A percentile compares a stretch with the other conserved stretches of the same genome.
phyloP scores from a whole-genome alignment of 2,329 filamentous ascomycete species.

The Epichloe amarillans region DNA sequence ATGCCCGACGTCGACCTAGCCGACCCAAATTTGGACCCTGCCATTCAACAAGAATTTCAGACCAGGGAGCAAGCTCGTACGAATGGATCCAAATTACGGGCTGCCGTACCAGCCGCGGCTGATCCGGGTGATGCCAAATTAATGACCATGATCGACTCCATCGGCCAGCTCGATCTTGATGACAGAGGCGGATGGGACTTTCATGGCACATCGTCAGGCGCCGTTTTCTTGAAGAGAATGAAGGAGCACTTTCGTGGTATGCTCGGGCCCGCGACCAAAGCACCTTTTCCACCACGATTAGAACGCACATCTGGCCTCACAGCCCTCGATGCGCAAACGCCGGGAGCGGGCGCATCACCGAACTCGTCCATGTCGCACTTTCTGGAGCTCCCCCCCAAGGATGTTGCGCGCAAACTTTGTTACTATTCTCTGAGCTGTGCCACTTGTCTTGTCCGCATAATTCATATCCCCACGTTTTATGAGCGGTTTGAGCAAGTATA shows the following conservation, averaged over 20 bases:
- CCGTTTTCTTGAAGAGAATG: constrained; percentile 77
- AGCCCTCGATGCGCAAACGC: constrained; percentile 57
- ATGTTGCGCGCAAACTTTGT: constrained; percentile 39
- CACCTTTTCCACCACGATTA: constrained; percentile 43
- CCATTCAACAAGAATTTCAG: constrained; percentile 56
- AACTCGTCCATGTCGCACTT: constrained; percentile 37
- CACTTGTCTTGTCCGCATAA: constrained; percentile 50
- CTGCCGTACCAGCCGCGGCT: constrained; percentile 17
- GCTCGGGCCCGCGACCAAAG: constrained; percentile 49
- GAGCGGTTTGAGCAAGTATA: constrained; percentile 67
- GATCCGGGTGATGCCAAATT: constrained; percentile 57
- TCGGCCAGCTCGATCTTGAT: constrained; percentile 81
- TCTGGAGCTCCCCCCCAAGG: constrained; percentile 55
- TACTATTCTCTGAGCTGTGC: constrained; percentile 43
- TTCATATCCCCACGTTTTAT: constrained; percentile 75
- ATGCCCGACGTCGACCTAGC: constrained; percentile 75
- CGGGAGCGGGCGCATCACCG: constrained; percentile 46
- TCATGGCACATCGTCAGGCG: constrained; percentile 81
- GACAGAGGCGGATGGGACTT: constrained; percentile 92
- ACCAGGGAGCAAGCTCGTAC: constrained; percentile 39
- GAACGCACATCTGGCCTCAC: constrained; percentile 35
- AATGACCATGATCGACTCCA: constrained; percentile 88
- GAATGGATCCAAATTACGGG: constrained; percentile 29
- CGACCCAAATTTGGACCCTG: constrained; percentile 69
- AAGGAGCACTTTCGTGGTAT: constrained; percentile 75